Percentiles rank a stretch among this genome's conserved stretches.
Evolutionary conservation across 73 alveolate genomes (phyloP).

Genomic region (Tetrahymena borealis): DNA sequence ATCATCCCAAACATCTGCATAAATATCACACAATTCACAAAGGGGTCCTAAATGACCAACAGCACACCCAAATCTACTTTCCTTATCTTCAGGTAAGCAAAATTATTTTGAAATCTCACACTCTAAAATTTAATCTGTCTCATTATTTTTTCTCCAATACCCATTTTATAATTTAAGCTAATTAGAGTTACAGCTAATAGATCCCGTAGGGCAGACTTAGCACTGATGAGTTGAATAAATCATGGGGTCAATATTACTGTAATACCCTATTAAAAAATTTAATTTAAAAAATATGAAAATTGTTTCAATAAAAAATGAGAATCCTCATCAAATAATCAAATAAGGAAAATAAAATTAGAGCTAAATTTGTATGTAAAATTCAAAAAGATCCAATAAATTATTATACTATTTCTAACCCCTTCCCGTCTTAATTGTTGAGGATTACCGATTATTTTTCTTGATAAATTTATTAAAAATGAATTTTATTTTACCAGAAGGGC

Average conservation of each 20-base stretch:
- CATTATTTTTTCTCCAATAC: neutral
- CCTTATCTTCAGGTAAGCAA: neutral
- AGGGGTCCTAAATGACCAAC: neutral
- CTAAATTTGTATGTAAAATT: no score
- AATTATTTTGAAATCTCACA: neutral
- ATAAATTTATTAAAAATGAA: no score
- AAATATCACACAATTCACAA: neutral
- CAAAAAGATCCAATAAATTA: no score
- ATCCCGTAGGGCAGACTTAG: neutral
- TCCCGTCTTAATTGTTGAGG: no score
- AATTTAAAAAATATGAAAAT: neutral
- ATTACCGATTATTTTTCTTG: no score
- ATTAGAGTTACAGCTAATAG: neutral
- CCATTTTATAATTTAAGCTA: neutral
- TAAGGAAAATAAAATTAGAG: neutral
- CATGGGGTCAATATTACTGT: neutral
- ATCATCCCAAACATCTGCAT: neutral
- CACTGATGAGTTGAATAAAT: neutral
- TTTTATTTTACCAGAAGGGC: neutral
- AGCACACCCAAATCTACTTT: neutral
- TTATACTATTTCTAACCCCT: no score
- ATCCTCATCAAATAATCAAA: no score
- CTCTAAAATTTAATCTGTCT: neutral
- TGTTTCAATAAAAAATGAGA: no score
- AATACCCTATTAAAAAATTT: neutral